Evolutionary conservation across 495 filamentous ascomycete genomes (phyloP).

Genomic region (Penicillium pancosmium): DNA sequence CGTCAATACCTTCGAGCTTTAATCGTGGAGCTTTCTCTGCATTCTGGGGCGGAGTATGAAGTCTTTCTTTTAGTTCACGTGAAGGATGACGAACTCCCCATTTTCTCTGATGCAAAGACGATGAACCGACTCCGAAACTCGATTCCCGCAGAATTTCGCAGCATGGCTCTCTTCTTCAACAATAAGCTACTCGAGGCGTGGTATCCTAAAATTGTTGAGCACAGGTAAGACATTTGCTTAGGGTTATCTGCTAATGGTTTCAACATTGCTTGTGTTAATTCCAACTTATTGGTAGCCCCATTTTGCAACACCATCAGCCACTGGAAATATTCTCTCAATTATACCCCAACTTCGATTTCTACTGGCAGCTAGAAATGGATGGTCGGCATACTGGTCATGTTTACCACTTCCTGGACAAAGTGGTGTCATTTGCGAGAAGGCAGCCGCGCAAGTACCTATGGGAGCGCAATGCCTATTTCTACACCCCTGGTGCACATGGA

Average conservation of each 20-base stretch:
- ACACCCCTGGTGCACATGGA: constrained; percentile 66
- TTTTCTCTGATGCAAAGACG: constrained; percentile 53
- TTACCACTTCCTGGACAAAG: constrained; percentile 67
- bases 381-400: constrained; percentile 70
- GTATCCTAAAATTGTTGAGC: constrained; percentile 33
- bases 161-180: constrained; percentile 71
- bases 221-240: constrained; percentile 21
- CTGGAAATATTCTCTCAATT: constrained; percentile 61
- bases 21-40: constrained; percentile 70
- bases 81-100: constrained; percentile 55
- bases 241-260: not conserved
- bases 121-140: constrained; percentile 50
- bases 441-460: constrained; percentile 71
- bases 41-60: constrained; percentile 76
- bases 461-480: constrained; percentile 76
- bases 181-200: constrained; percentile 35
- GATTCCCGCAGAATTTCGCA: constrained; percentile 66
- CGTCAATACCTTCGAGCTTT: constrained; percentile 71
- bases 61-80: constrained; percentile 77
- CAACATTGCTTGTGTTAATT: not conserved
- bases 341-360: constrained; percentile 70
- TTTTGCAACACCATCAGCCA: constrained; percentile 37
- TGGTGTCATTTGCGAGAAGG: constrained; percentile 58
- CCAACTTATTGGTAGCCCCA: constrained; percentile 14
- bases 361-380: constrained; percentile 81